Evolutionary conservation across 129 eudicot genomes (phyloP).

Genomic region (Centaurea solstitialis): DNA sequence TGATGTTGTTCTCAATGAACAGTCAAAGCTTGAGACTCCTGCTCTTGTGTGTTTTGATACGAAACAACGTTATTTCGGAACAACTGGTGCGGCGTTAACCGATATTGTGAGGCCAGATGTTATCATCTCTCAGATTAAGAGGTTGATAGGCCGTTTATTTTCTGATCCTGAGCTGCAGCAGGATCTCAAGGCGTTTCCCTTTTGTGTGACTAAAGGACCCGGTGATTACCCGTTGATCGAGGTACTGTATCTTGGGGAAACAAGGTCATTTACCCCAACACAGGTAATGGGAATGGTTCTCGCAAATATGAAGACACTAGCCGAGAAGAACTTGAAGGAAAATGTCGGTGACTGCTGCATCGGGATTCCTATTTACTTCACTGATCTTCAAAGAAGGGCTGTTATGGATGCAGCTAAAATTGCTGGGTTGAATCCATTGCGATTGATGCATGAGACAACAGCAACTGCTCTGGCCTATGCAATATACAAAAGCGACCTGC

Average conservation of each 20-base stretch:
- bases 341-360: slow-evolving; percentile 95
- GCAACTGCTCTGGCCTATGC: slow-evolving; percentile 98
- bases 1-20: too few relatives aligned
- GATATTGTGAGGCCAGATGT: slow-evolving; percentile 89
- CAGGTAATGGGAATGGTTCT: slow-evolving; percentile 89
- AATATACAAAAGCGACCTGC: slow-evolving; percentile 88
- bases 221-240: slow-evolving; percentile 87
- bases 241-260: slow-evolving; percentile 77
- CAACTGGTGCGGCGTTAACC: slow-evolving; percentile 96
- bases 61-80: slow-evolving; percentile 86
- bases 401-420: slow-evolving; percentile 88
- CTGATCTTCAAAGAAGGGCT: slow-evolving; percentile 91
- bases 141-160: slow-evolving; percentile 70
- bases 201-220: slow-evolving; percentile 74
- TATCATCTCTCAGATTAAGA: slow-evolving; percentile 80
- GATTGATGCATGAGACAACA: slow-evolving; percentile 88
- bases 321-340: slow-evolving; percentile 78
- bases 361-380: slow-evolving; percentile 86
- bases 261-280: slow-evolving; percentile 77
- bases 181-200: slow-evolving; percentile 82
- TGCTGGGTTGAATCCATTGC: slow-evolving; percentile 92
- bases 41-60: slow-evolving; percentile 92
- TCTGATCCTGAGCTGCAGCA: slow-evolving; percentile 89
- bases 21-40: too few relatives aligned
- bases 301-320: slow-evolving; percentile 77